Base-by-base conservation (phyloP, 1,139 yeast genomes). In the Citeromyces siamensis region DNA sequence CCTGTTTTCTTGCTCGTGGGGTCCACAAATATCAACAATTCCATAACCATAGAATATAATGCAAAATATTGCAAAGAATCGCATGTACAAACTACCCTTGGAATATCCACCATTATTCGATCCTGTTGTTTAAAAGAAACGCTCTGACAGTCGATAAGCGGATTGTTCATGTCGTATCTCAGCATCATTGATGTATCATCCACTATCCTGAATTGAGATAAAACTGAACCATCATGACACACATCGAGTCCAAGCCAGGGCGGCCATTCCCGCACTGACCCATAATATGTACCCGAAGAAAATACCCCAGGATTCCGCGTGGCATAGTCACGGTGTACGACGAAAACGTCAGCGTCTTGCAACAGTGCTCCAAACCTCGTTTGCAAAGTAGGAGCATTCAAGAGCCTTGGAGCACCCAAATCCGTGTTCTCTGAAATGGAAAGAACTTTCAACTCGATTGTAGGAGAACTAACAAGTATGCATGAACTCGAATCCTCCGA, bases 1-100 rank as follows among this genome's bases (percentile, higher is more conserved):
- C 71, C 66, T 33, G 76, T 53, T 34, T 67, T 64, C 47, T 73
- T 75, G 39, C 68, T 66, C 32, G 67, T 64, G 3, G 84, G 77
- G 46, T 82, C 88, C 5, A 71, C 62, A 47, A 78, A 80, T 18
- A 84, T 60, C 40, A 88, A 51, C 35, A 86, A 59, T 44, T 82
- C 82, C 36, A 75, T 68, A 4, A 71, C 66, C 35, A 85, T 69
- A 36, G 73, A 69, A 51, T 71, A 81, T 21, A 84, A 56, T 0
- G 84, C 68, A 35, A 71, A 65, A 52, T 84, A 88, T 47, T 86
- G 95, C 21, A 56, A 56, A 0, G 95, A 80, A 41, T 82, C 85
- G 37, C 90, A 76, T 26, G 71, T 68, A 1, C 86, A 62, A 8
- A 76, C 78, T 37, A 84, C 67, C 44, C 75, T 70, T 4, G 94